Conservation (phyloP, 257 asterid species). For the Solanum tarapatanum region DNA sequence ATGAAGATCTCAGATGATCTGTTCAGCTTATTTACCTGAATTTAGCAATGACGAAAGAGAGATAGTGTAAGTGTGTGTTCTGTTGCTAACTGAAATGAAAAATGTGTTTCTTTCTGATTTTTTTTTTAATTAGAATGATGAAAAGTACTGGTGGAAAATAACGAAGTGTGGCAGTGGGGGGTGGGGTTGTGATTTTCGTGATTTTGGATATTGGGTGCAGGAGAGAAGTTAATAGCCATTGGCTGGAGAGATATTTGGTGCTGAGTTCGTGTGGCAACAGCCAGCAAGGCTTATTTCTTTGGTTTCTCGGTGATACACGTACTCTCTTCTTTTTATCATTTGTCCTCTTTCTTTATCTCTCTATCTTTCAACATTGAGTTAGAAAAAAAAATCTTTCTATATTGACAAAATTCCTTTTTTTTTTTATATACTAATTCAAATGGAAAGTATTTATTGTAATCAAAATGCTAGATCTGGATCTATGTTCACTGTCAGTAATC, state of each 20-base stretch:
- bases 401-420: background rate
- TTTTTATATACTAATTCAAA: background rate
- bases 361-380: background rate
- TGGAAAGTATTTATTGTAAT: background rate
- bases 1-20: background rate
- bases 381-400: background rate
- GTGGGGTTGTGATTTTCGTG: background rate
- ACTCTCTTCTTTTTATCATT: background rate
- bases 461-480: background rate
- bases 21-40: background rate
- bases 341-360: background rate
- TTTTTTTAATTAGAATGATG: background rate
- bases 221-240: background rate
- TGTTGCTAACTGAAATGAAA: background rate
- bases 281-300: background rate
- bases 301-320: background rate
- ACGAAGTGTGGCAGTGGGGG: background rate
- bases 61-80: background rate
- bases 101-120: background rate
- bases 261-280: background rate
- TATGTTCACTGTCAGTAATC: background rate
- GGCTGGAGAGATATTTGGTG: constrained; percentile 1
- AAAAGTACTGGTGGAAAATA: background rate
- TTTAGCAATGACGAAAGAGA: background rate
- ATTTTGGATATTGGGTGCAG: background rate